Conservation (phyloP, 2,329 filamentous ascomycete species). For the Xylariaceae sp. region DNA sequence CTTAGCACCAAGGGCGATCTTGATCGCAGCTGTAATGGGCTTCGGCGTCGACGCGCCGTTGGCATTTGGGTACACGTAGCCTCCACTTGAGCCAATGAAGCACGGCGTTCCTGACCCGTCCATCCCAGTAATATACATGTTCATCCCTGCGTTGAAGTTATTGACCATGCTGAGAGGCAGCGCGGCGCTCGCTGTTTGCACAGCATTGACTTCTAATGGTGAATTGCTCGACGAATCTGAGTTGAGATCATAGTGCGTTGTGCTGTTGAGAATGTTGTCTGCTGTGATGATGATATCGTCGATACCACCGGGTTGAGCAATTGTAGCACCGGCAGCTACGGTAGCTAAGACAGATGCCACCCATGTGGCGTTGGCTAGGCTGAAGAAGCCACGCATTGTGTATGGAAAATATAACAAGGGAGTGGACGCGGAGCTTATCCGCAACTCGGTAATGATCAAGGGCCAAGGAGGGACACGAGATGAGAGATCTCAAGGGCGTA, state of each 20-base stretch:
- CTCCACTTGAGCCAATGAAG: constrained; percentile 12
- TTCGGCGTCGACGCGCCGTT: constrained; percentile 7
- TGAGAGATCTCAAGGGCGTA: too few species aligned
- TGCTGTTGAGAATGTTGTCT: constrained; percentile 16
- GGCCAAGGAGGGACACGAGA: too few species aligned
- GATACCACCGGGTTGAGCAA: constrained; percentile 11
- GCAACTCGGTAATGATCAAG: too few species aligned
- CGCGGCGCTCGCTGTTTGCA: constrained; percentile 8
- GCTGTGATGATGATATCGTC: constrained; percentile 14
- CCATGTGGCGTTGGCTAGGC: constrained; percentile 5
- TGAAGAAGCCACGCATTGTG: constrained; percentile 15
- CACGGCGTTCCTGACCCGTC: constrained; percentile 8
- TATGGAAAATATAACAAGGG: too few species aligned
- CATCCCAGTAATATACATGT: constrained; percentile 13
- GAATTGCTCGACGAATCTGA: constrained; percentile 2
- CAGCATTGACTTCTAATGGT: constrained; percentile 1
- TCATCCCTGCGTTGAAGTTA: constrained; percentile 14
- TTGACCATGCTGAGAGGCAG: constrained; percentile 13
- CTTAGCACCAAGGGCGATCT: constrained; percentile 34
- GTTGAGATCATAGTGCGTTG: constrained; percentile 15
- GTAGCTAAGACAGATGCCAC: constrained; percentile 9
- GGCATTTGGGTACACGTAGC: constrained; percentile 26
- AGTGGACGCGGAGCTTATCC: too few species aligned
- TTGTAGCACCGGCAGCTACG: constrained; percentile 8
- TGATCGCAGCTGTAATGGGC: constrained; percentile 26